These are phyloP conservation scores for Sclerotinia subarctica DNA, from an alignment of 2,329 filamentous ascomycete species.

Conservation along the genomic window DNA sequence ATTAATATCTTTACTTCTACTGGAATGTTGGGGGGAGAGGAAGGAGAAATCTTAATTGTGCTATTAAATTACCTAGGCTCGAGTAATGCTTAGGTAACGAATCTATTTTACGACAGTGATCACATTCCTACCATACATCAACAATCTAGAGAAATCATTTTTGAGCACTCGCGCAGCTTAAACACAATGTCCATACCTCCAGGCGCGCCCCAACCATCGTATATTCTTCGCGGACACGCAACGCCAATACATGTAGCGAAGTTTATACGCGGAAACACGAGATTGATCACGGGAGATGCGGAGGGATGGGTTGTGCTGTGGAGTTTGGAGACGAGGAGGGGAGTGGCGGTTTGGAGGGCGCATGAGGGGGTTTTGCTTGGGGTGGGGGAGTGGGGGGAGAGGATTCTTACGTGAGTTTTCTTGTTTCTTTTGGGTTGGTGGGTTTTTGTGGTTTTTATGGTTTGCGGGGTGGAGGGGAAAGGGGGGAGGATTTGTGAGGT, in stretches of 20 bases:
- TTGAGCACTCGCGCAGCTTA: not conserved
- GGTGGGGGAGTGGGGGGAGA: slow-evolving; percentile 67
- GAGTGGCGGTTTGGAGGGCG: slow-evolving; percentile 80
- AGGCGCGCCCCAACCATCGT: slow-evolving; percentile 33
- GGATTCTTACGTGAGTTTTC: slow-evolving; percentile 75
- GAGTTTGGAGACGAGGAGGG: slow-evolving; percentile 77
- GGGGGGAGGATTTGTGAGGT: not conserved
- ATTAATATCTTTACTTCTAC: too few relatives aligned
- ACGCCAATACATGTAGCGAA: slow-evolving; percentile 73
- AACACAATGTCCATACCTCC: slow-evolving; percentile 33
- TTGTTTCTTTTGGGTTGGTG: slow-evolving; percentile 13
- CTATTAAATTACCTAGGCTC: not conserved
- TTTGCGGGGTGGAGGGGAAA: too few relatives aligned
- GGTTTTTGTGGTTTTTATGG: too few relatives aligned
- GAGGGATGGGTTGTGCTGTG: slow-evolving; percentile 87
- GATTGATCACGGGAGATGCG: slow-evolving; percentile 81
- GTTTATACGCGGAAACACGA: slow-evolving; percentile 70
- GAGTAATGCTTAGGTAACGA: not conserved
- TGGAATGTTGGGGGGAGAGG: not conserved
- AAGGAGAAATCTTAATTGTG: not conserved
- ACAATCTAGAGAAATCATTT: not conserved
- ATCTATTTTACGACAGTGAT: not conserved
- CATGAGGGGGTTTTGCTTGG: slow-evolving; percentile 73
- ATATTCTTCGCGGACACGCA: slow-evolving; percentile 82
- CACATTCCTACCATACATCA: not conserved